Conservation (phyloP, 2,329 filamentous ascomycete species). For the Aspergillus fijiensis region DNA sequence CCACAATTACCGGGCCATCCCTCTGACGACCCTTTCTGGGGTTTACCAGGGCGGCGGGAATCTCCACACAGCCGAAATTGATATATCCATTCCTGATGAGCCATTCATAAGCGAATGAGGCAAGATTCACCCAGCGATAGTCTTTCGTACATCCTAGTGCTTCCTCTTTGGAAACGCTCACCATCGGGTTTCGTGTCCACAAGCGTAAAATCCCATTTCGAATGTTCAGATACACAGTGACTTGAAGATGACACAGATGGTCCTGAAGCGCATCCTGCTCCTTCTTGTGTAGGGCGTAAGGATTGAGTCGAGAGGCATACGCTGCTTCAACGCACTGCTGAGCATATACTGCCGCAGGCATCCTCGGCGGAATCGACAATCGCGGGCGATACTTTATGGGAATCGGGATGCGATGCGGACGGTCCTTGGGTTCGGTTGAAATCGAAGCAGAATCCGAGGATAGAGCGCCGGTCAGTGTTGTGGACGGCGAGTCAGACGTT, state of each 20-base stretch:
- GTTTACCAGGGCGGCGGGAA: slow-evolving; percentile 52
- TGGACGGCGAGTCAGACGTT: slow-evolving; percentile 25
- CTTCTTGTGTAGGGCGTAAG: slow-evolving; percentile 79
- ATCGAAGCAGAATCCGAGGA: slow-evolving; percentile 16
- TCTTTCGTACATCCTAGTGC: slow-evolving; percentile 89
- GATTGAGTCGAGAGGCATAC: slow-evolving; percentile 83
- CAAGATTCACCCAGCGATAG: slow-evolving; percentile 81
- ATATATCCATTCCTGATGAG: slow-evolving; percentile 87
- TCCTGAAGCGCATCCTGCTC: slow-evolving; percentile 79
- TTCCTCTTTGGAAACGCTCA: slow-evolving; percentile 77
- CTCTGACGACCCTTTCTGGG: slow-evolving; percentile 44
- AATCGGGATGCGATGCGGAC: slow-evolving; percentile 29
- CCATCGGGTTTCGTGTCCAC: slow-evolving; percentile 83
- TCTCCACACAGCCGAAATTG: slow-evolving; percentile 87
- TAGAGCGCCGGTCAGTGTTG: slow-evolving; percentile 22
- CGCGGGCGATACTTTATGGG: slow-evolving; percentile 64
- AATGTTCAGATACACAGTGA: slow-evolving; percentile 94
- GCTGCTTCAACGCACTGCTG: slow-evolving; percentile 86
- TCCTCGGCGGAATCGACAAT: slow-evolving; percentile 76
- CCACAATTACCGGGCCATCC: slow-evolving; percentile 70
- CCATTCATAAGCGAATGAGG: slow-evolving; percentile 89
- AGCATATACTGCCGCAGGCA: slow-evolving; percentile 77
- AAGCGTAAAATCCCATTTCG: slow-evolving; percentile 88
- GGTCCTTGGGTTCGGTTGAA: slow-evolving; percentile 16
- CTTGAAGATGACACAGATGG: slow-evolving; percentile 82